Percentiles rank a stretch among this genome's conserved stretches.
Evolutionary conservation across 208 protist species (phyloP).

Genomic region (Leishmania major): DNA sequence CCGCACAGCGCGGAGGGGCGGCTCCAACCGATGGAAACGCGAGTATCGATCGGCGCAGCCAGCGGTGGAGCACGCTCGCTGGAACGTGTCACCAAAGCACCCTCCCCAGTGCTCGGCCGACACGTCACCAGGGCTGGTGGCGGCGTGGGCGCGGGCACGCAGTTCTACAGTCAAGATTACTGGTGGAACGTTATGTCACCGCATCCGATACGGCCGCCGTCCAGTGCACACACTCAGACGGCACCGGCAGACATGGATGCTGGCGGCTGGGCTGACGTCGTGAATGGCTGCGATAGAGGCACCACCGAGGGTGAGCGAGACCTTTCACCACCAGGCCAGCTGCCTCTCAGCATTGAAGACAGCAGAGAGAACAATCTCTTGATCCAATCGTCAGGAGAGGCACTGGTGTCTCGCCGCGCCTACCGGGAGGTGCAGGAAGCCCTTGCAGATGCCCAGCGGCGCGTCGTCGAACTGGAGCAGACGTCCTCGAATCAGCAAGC

Average conservation of each 20-base stretch:
- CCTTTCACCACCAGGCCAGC: not conserved
- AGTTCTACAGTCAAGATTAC: slow-evolving; percentile 19
- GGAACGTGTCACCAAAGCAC: not conserved
- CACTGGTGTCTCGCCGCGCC: slow-evolving; percentile 14
- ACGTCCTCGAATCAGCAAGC: slow-evolving; percentile 4
- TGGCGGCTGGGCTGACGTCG: not conserved
- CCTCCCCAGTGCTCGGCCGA: not conserved
- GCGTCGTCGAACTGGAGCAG: slow-evolving; percentile 31
- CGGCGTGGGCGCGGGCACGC: not conserved
- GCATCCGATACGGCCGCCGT: slow-evolving; percentile 12
- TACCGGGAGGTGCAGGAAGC: slow-evolving; percentile 26
- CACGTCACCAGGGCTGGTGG: not conserved
- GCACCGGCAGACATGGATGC: not conserved
- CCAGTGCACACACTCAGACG: not conserved
- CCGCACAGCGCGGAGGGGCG: slow-evolving; percentile 19
- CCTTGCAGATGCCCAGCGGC: slow-evolving; percentile 31
- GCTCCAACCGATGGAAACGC: slow-evolving; percentile 16
- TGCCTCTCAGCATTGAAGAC: not conserved
- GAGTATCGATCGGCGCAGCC: slow-evolving; percentile 11
- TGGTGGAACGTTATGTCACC: slow-evolving; percentile 32
- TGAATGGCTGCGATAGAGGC: not conserved
- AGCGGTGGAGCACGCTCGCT: not conserved
- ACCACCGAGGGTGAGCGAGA: not conserved
- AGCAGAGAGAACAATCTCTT: not conserved
- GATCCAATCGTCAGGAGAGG: not conserved